Percentiles rank a stretch among this genome's conserved stretches.
These are phyloP conservation scores for Wallacemonas sp. DNA, from an alignment of 208 protist genomes.

Conservation along the genomic window DNA sequence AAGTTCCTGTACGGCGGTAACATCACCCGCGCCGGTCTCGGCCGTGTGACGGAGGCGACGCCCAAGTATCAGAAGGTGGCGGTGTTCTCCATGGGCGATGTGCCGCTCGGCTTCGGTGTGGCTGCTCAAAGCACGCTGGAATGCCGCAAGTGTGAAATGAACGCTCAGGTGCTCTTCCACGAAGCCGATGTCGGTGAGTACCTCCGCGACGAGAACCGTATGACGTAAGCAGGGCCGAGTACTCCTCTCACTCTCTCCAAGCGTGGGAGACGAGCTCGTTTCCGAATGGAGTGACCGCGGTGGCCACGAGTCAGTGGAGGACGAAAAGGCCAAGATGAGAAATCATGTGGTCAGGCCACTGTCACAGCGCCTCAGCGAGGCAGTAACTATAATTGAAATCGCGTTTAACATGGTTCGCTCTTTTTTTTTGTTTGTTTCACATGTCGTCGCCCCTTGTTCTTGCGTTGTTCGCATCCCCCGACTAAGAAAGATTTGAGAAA, in stretches of 20 bases:
- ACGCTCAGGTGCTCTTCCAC: conserved; percentile 96
- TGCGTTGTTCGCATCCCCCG: background rate
- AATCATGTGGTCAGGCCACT: no score
- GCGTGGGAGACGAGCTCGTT: no score
- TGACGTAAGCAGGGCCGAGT: conserved; percentile 60
- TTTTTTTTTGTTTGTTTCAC: no score
- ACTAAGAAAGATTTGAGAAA: background rate
- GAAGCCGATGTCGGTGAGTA: conserved; percentile 99
- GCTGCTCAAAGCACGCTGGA: conserved; percentile 96
- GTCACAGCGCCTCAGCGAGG: no score
- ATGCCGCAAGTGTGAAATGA: conserved; percentile 96
- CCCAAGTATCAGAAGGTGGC: conserved; percentile 97
- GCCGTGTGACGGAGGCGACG: conserved; percentile 98
- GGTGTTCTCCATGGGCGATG: conserved; percentile 97
- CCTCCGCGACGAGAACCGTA: conserved; percentile 95
- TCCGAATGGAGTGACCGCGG: no score
- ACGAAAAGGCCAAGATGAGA: background rate
- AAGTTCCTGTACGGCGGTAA: conserved; percentile 99
- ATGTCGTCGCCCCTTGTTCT: no score
- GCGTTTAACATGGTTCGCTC: background rate
- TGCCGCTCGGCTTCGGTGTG: conserved; percentile 98
- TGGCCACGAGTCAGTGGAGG: background rate
- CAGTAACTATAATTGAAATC: background rate
- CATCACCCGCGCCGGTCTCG: conserved; percentile 97
- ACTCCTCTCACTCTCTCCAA: no score